These are phyloP conservation scores for Curvularia lunata DNA, from an alignment of 2,329 filamentous ascomycete genomes.

Conservation along the genomic window DNA sequence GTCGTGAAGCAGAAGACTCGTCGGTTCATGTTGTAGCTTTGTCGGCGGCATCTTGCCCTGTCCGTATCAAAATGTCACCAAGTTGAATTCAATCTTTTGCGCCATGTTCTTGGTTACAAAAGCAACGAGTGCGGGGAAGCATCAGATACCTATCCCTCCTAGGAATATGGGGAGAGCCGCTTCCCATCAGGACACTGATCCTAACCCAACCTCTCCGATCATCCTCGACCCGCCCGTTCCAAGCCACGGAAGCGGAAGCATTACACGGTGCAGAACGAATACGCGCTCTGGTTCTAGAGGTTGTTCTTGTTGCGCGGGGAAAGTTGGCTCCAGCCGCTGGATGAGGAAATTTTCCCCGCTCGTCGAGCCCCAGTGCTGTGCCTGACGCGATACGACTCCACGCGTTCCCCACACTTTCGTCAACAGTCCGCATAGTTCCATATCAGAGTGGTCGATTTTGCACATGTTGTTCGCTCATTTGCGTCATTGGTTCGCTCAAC, in stretches of 20 bases:
- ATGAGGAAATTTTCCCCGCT: conserved; percentile 37
- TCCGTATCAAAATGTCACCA: neutral
- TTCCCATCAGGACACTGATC: neutral
- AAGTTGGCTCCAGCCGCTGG: neutral
- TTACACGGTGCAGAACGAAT: neutral
- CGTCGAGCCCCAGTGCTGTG: conserved; percentile 1
- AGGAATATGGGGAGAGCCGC: neutral
- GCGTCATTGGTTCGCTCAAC: conserved; percentile 1
- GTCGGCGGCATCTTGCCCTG: neutral
- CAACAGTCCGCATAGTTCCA: conserved; percentile 20
- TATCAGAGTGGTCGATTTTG: conserved; percentile 16
- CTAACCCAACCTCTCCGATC: neutral
- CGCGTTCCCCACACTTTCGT: conserved; percentile 26
- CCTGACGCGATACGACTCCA: conserved; percentile 11
- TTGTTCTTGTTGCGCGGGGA: conserved; percentile 4
- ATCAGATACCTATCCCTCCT: neutral
- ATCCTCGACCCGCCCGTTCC: neutral
- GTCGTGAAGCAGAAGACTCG: neutral
- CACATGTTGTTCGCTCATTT: neutral
- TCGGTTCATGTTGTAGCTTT: neutral
- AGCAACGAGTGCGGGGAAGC: conserved; percentile 14
- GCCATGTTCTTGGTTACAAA: neutral
- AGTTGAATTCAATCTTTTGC: neutral
- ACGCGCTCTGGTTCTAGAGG: neutral
- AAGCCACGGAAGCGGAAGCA: neutral